A percentile compares a stretch with the other conserved stretches of the same genome.
Conservation (phyloP, 164 flowering plant species). For the Liriodendron chinense region DNA sequence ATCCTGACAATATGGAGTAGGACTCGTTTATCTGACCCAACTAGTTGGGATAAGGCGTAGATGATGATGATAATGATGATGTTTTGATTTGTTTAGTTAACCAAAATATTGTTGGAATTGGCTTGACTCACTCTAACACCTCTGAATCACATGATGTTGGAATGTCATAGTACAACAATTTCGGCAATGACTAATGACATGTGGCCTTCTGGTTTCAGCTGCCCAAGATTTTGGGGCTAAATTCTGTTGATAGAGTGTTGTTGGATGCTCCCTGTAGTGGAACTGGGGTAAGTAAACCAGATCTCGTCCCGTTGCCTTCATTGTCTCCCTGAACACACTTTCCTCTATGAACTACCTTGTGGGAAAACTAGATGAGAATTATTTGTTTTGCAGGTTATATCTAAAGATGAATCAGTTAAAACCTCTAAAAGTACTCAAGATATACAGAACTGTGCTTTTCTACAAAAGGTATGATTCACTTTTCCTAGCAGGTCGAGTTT, state of each 20-base stretch:
- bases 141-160: too few species aligned
- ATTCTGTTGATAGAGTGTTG: constrained; percentile 81
- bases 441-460: constrained; percentile 66
- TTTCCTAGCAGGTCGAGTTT: neutral
- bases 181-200: neutral
- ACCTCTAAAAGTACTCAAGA: constrained; percentile 76
- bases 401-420: constrained; percentile 95
- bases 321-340: neutral
- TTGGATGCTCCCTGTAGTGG: constrained; percentile 99
- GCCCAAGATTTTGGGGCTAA: constrained; percentile 78
- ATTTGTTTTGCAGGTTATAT: constrained; percentile 66
- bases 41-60: too few species aligned
- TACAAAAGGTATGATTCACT: constrained; percentile 70
- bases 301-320: neutral
- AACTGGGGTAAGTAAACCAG: constrained; percentile 71
- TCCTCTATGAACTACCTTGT: neutral
- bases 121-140: too few species aligned
- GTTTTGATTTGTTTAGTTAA: too few species aligned
- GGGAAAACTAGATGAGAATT: neutral
- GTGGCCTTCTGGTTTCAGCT: constrained; percentile 42
- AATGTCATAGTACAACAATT: too few species aligned
- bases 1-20: too few species aligned
- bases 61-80: too few species aligned
- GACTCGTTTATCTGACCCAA: too few species aligned
- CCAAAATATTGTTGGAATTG: too few species aligned